Conservation (phyloP, 2,329 filamentous ascomycete species). For the Tolypocladium capitatum region DNA sequence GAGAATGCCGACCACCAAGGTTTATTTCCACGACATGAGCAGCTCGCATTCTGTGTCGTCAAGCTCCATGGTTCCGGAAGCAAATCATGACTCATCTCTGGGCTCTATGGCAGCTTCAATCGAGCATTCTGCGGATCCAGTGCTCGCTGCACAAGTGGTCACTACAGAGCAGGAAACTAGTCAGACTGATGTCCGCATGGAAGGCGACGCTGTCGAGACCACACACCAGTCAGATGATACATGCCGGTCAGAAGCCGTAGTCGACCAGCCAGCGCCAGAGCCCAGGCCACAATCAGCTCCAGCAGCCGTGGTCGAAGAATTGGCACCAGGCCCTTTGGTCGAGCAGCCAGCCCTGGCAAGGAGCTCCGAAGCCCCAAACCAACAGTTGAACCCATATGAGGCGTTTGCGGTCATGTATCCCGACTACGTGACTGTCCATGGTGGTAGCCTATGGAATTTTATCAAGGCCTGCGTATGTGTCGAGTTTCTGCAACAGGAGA, state of each 20-base stretch:
- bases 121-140: constrained; percentile 3
- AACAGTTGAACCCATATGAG: constrained; percentile 16
- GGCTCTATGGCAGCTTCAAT: neutral
- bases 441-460: constrained; percentile 26
- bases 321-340: neutral
- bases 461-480: constrained; percentile 31
- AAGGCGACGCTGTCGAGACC: neutral
- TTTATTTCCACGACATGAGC: constrained; percentile 6
- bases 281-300: neutral
- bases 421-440: constrained; percentile 24
- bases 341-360: constrained; percentile 2
- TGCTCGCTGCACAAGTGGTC: constrained; percentile 2
- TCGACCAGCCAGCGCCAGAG: neutral
- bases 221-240: neutral
- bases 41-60: constrained; percentile 15
- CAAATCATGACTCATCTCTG: constrained; percentile 2
- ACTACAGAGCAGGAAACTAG: neutral
- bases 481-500: constrained; percentile 20
- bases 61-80: constrained; percentile 16
- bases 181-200: neutral
- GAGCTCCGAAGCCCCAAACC: neutral
- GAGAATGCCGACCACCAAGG: constrained; percentile 11
- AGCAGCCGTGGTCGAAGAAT: neutral
- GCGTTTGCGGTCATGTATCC: constrained; percentile 30
- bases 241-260: neutral